Percentiles rank a stretch among this genome's conserved stretches.
phyloP scores from a whole-genome alignment of 257 asterid genomes.

The Cordia subcordata region DNA sequence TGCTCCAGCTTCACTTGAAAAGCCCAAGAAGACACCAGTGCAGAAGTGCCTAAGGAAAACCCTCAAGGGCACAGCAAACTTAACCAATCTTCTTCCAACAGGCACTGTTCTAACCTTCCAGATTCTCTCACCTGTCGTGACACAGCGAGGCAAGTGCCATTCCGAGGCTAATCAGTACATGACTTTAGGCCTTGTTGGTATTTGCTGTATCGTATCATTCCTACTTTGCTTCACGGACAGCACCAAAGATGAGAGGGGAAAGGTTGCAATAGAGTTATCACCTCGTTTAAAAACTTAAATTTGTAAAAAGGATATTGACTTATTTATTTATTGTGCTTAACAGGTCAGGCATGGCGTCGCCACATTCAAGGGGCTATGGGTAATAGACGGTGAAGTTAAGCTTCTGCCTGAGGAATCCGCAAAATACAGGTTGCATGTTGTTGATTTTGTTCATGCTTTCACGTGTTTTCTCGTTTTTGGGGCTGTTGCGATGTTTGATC shows the following conservation, averaged over 20 bases:
- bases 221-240: conserved; percentile 69
- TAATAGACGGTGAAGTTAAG: conserved; percentile 41
- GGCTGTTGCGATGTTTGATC: conserved; percentile 69
- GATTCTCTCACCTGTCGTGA: conserved; percentile 53
- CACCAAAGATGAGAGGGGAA: conserved; percentile 64
- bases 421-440: conserved; percentile 34
- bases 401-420: conserved; percentile 35
- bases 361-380: conserved; percentile 56
- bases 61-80: conserved; percentile 67
- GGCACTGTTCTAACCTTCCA: conserved; percentile 82
- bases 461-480: conserved; percentile 55
- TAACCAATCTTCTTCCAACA: conserved; percentile 83
- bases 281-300: too few species aligned
- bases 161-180: conserved; percentile 34
- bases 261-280: too few species aligned
- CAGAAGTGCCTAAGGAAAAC: conserved; percentile 63
- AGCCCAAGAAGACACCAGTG: conserved; percentile 42
- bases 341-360: conserved; percentile 81
- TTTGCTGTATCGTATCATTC: conserved; percentile 53
- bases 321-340: too few species aligned
- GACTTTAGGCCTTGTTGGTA: conserved; percentile 36
- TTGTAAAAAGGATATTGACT: too few species aligned
- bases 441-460: conserved; percentile 64
- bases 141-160: conserved; percentile 61
- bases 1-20: conserved; percentile 6